Conservation (phyloP, 2,329 filamentous ascomycete species). For the Corinectria fuckeliana region DNA sequence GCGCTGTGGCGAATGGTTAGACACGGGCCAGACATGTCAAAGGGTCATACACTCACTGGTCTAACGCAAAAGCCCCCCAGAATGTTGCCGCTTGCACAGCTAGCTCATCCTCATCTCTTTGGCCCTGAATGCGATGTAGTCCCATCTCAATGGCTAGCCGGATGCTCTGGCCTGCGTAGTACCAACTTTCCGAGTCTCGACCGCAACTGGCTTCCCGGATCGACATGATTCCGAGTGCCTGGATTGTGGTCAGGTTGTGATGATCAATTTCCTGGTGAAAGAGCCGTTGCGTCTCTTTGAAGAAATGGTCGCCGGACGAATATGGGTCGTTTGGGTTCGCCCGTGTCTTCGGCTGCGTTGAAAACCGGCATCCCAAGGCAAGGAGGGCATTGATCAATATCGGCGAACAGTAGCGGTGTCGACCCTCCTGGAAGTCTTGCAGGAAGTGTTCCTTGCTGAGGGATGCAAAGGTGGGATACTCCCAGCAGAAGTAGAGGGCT, state of each 20-base stretch:
- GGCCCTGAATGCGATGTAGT: slow-evolving; percentile 61
- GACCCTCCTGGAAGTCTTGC: slow-evolving; percentile 66
- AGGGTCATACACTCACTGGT: slow-evolving; percentile 60
- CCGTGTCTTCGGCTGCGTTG: slow-evolving; percentile 67
- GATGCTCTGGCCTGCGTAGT: slow-evolving; percentile 74
- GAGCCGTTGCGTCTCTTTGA: slow-evolving; percentile 70
- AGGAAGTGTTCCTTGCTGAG: slow-evolving; percentile 76
- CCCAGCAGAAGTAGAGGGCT: slow-evolving; percentile 75
- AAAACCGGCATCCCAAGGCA: slow-evolving; percentile 72
- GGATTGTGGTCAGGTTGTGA: slow-evolving; percentile 72
- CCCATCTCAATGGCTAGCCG: slow-evolving; percentile 76
- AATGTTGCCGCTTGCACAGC: slow-evolving; percentile 66
- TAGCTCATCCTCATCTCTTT: slow-evolving; percentile 60
- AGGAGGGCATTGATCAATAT: slow-evolving; percentile 71
- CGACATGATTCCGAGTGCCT: slow-evolving; percentile 78
- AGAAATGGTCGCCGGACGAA: slow-evolving; percentile 76
- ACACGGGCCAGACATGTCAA: background rate
- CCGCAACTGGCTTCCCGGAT: slow-evolving; percentile 76
- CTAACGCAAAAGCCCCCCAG: slow-evolving; percentile 67
- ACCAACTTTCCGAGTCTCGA: slow-evolving; percentile 75
- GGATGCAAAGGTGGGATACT: slow-evolving; percentile 76
- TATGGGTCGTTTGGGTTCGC: slow-evolving; percentile 66
- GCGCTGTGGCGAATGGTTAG: slow-evolving; percentile 52
- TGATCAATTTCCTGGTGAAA: slow-evolving; percentile 64
- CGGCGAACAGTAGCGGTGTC: slow-evolving; percentile 70